Evolutionary conservation across 2,329 filamentous ascomycete species (phyloP), one percentile per base, ranked within the genome.

Genomic region (Penicillium sp.): DNA sequence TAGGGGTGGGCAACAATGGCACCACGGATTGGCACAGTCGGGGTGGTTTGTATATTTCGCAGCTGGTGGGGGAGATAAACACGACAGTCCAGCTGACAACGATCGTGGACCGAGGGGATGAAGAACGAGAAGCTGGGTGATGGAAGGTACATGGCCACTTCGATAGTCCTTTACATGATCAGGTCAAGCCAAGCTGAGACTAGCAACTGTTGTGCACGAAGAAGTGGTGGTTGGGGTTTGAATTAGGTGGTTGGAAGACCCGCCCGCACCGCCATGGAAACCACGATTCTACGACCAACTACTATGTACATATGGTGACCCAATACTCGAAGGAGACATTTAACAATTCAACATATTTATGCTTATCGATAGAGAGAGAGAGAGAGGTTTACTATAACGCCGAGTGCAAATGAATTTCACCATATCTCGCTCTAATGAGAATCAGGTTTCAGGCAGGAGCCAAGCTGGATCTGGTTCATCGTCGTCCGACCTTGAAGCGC

Each of bases 1-100:
- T 97, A 97, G 0, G 93, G 91, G 64, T 97, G 93, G 9, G 90
- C 90, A 26, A 97, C 70, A 3, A 95, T 73, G 0, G 81, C 81
- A 3, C 74, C 79, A 45, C 65, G 72, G 43, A 63, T 70, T 32
- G 44, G 58, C 65, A 63, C 70, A 5, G 4, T 20, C n/a, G 38
- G 15, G 36, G 39, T 21, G 43, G 40, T 31, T 42, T 58, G 44
- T 44, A 29, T 39, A 57, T 51, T 43, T 57, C 47, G 20, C 27
- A 45, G 28, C 45, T 48, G 41, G 8, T 25, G 67, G 53, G 85
- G 84, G 54, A 93, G 83, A 64, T 93, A 94, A 44, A 97, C 69
- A 41, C 91, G 86, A 60, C 89, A 94, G 53, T 90, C 79, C 40
- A 98, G 79, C 8, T 75, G 70, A 8, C 76, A 79, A 43, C 83